A percentile compares a stretch with the other conserved stretches of the same genome.
Conservation (phyloP, 805 yeast species). For the Pichia scutulata region DNA sequence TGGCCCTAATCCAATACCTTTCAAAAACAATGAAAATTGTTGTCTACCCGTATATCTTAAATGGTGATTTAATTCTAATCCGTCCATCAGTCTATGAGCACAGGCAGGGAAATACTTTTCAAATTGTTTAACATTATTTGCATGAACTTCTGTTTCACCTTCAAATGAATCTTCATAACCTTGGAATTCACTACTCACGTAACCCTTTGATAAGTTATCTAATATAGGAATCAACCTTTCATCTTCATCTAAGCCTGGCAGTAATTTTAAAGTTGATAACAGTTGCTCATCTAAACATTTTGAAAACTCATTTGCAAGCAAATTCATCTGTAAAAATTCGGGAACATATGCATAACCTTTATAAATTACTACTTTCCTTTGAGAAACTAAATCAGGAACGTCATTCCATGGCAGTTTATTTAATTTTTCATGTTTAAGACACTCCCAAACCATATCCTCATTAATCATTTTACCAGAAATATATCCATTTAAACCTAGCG, state of each 20-base stretch:
- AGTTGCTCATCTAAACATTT: constrained; percentile 44
- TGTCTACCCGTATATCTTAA: constrained; percentile 78
- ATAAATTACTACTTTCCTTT: constrained; percentile 59
- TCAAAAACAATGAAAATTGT: constrained; percentile 76
- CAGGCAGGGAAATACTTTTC: constrained; percentile 76
- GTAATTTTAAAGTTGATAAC: constrained; percentile 60
- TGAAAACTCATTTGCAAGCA: constrained; percentile 64
- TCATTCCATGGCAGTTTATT: constrained; percentile 84
- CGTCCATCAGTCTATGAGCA: constrained; percentile 47
- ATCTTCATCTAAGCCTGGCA: constrained; percentile 86
- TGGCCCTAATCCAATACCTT: constrained; percentile 79
- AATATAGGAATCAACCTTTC: constrained; percentile 81
- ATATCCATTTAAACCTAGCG: constrained; percentile 16
- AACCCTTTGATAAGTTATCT: constrained; percentile 68
- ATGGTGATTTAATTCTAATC: constrained; percentile 57
- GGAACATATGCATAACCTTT: constrained; percentile 82
- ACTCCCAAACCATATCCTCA: constrained; percentile 46
- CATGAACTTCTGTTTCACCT: constrained; percentile 44
- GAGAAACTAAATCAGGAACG: constrained; percentile 68
- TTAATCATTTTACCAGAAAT: constrained; percentile 26
- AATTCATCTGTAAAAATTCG: constrained; percentile 63
- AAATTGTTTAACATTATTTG: constrained; percentile 50
- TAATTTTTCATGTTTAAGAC: constrained; percentile 53
- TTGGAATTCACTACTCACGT: constrained; percentile 45
- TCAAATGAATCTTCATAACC: constrained; percentile 13